Base-by-base conservation (phyloP, 164 flowering plant species). In the Aristolochia contorta region DNA sequence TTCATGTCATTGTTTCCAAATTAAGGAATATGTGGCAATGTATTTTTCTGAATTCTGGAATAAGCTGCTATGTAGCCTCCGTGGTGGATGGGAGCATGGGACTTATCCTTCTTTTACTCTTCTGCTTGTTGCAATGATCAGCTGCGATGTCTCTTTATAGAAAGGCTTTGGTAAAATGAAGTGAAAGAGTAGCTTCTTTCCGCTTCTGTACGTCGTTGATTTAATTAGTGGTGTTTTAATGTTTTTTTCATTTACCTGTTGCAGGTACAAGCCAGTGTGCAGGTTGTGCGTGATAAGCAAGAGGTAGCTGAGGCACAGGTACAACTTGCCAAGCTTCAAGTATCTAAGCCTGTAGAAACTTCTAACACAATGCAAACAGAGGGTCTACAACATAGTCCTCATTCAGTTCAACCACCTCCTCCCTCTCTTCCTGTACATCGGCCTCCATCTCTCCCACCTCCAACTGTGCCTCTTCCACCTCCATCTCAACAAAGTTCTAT, bases 241-340 rank as follows among this genome's bases (percentile, higher is more conserved):
- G 9, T 37, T 10, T 8, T n/a, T 37, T 37, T 6, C 43, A 37
- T 37, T 37, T 37, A 37, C 43, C 43, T 15, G 49, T 51, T 76
- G 69, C 79, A 92, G 98, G 89, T 92, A 22, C 91, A 83, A 76
- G 59, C 74, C 6, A 80, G 87, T 57, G 90, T 92, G 16, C 84
- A 76, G 63, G 71, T 74, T 47, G 27, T 92, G 33, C 83, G 73
- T 69, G 96, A 89, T 64, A 89, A 89, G 67, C 96, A 92, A 70
- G 96, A 87, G 41, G 79, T 74, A 27, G 64, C 84, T 27, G 90
- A 85, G 56, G 86, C 89, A 56, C 87, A 84, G 48, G 48, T 83
- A 54, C 78, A 82, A 65, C 78, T 87, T 14, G 69, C 76, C 14
- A 89, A 85, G 77, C 69, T 84, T 56, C 91, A 84, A 59, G 71